Evolutionary conservation across 169 alveolate genomes (phyloP).

Genomic region (Cryptosporidium baileyi): DNA sequence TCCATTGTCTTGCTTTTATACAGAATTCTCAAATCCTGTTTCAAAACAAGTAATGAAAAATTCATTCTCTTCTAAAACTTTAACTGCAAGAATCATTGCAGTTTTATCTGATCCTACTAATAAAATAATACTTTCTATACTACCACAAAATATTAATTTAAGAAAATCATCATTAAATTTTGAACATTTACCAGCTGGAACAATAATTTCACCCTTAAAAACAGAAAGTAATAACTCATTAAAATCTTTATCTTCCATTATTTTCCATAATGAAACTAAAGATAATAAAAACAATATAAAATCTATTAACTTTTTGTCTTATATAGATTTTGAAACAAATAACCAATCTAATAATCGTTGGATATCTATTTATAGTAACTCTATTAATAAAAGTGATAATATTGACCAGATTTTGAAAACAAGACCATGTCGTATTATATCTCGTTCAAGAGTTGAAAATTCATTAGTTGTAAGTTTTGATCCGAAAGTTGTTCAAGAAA

Average conservation of each 20-base stretch:
- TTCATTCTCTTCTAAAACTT: not conserved
- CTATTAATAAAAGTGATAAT: not conserved
- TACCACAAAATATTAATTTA: not conserved
- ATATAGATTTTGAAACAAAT: too few species aligned
- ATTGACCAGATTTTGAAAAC: not conserved
- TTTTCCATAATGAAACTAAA: not conserved
- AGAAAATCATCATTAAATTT: too few species aligned
- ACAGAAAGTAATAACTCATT: not conserved
- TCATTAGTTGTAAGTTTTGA: slow-evolving; percentile 34
- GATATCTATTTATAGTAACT: slow-evolving; percentile 16
- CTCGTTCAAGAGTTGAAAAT: slow-evolving; percentile 43
- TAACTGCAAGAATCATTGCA: slow-evolving; percentile 49
- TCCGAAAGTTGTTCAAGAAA: slow-evolving; percentile 17
- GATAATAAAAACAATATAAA: not conserved
- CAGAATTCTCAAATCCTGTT: not conserved
- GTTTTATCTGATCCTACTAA: slow-evolving; percentile 18
- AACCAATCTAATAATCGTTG: not conserved
- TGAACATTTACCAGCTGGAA: too few species aligned
- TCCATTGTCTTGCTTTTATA: slow-evolving; percentile 24
- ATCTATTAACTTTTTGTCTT: not conserved
- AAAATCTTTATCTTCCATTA: not conserved
- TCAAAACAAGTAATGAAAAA: not conserved
- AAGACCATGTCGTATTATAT: not conserved
- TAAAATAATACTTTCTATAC: slow-evolving; percentile 14
- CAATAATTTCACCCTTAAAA: not conserved